Conservation (phyloP, 2,329 filamentous ascomycete species). For the Penicillium sp. region DNA sequence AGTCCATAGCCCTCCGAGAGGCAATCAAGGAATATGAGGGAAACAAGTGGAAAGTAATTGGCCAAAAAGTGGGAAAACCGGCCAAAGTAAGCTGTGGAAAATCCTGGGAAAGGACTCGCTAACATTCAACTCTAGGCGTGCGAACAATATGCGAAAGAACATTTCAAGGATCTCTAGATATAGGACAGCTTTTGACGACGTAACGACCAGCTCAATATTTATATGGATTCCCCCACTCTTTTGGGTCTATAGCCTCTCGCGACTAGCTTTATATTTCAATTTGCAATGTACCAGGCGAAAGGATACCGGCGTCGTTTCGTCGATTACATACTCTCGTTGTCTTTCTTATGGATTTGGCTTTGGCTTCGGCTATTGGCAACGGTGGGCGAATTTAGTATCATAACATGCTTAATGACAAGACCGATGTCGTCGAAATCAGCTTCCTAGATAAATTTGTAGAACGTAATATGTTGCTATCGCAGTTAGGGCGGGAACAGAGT, state of each 20-base stretch:
- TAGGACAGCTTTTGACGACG: conserved; percentile 38
- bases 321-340: conserved; percentile 12
- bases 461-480: conserved; percentile 5
- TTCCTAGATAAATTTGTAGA: background rate
- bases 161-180: conserved; percentile 64
- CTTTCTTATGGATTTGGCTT: conserved; percentile 8
- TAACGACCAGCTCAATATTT: conserved; percentile 36
- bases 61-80: conserved; percentile 94
- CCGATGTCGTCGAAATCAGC: background rate
- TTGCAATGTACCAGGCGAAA: conserved; percentile 20
- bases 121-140: conserved; percentile 62
- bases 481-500: conserved; percentile 12
- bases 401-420: background rate
- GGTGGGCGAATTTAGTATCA: conserved; percentile 1
- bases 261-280: conserved; percentile 12
- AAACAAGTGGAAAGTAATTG: conserved; percentile 98
- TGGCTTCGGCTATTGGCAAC: conserved; percentile 9
- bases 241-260: conserved; percentile 17
- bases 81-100: conserved; percentile 70
- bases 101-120: conserved; percentile 24
- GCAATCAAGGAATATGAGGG: conserved; percentile 99
- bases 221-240: conserved; percentile 19
- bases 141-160: conserved; percentile 94
- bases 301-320: conserved; percentile 16
- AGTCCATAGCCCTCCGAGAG: conserved; percentile 67